Evolutionary conservation across 805 yeast species (phyloP), one percentile per base, ranked within the genome.

Genomic region (Candida caryicola): DNA sequence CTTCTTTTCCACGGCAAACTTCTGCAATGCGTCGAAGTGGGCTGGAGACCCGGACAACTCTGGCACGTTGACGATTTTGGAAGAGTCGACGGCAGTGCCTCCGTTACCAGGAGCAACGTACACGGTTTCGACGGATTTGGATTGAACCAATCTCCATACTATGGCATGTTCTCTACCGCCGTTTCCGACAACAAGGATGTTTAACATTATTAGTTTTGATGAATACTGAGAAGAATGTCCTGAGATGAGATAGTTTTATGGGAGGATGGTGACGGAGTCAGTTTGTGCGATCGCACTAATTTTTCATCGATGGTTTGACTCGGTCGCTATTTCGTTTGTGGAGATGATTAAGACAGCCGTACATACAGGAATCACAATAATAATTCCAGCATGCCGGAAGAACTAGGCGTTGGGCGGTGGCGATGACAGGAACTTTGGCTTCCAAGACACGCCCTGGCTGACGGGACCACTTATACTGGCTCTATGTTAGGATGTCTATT

Each of bases 111-210:
- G 98, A 18, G 98, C 96, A 39, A 91, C 96, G 54, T 60, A 95
- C 50, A 95, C 82, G 43, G 77, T 74, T 44, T 67, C 65, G 25
- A 89, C 95, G 31, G 76, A 62, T 27, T 78, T 66, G 25, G 96
- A 87, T 64, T 89, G 91, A 21, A 84, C 68, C 47, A 93, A 74
- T 57, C 84, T 86, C 96, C 96, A 90, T 12, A 87, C 85, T 44
- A 93, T 74, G 37, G 98, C 98, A 62, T 93, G 97, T 66, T 93
- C 99, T 73, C 99, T 89, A 51, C 99, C 99, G 60, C 99, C 99
- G 67, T 85, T 88, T 55, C 99, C 99, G 51, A 93, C 76, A 48
- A 93, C 82, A 45, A 93, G 79, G 50, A 93, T 65, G 60, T 85
- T 87, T 42, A 63, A 56, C 42, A 39, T 41, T 9, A 39, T 32